A percentile compares a stretch with the other conserved stretches of the same genome.
phyloP scores from a whole-genome alignment of 2,329 filamentous ascomycete genomes.

The Colletotrichum liriopes region DNA sequence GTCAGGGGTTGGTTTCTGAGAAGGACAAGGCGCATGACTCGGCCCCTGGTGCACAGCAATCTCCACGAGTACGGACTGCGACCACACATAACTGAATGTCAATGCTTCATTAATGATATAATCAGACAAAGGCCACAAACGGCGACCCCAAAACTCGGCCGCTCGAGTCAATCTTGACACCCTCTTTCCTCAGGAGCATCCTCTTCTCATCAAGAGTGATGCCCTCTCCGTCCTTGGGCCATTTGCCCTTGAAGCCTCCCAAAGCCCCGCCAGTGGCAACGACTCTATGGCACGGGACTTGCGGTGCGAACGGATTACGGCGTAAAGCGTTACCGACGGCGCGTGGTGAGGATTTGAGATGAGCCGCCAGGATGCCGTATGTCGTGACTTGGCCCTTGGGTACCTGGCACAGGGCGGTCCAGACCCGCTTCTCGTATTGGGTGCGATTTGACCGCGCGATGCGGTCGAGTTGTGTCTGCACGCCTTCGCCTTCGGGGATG shows the following conservation, averaged over 20 bases:
- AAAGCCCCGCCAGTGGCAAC: conserved; percentile 81
- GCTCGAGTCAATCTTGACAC: conserved; percentile 73
- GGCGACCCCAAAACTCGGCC: conserved; percentile 74
- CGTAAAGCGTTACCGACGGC: conserved; percentile 85
- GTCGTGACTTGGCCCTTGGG: conserved; percentile 83
- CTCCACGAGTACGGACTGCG: background rate
- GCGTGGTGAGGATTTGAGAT: conserved; percentile 79
- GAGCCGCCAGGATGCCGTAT: conserved; percentile 79
- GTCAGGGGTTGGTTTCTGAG: background rate
- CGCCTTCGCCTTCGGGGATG: conserved; percentile 46
- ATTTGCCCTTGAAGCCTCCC: conserved; percentile 94
- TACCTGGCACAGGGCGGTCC: conserved; percentile 82
- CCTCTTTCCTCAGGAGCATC: conserved; percentile 73
- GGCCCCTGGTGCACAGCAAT: background rate
- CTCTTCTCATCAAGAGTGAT: conserved; percentile 77
- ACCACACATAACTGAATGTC: background rate
- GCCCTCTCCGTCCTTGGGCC: conserved; percentile 81
- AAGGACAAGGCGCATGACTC: background rate
- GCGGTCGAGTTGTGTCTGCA: conserved; percentile 59
- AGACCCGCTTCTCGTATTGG: conserved; percentile 75
- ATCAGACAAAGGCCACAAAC: conserved; percentile 60
- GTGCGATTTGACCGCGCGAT: conserved; percentile 64
- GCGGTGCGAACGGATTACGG: conserved; percentile 86
- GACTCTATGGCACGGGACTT: conserved; percentile 86
- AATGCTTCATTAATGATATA: background rate